Conservation (phyloP, 106 monocot genomes). For the Phalaenopsis aphrodite region DNA sequence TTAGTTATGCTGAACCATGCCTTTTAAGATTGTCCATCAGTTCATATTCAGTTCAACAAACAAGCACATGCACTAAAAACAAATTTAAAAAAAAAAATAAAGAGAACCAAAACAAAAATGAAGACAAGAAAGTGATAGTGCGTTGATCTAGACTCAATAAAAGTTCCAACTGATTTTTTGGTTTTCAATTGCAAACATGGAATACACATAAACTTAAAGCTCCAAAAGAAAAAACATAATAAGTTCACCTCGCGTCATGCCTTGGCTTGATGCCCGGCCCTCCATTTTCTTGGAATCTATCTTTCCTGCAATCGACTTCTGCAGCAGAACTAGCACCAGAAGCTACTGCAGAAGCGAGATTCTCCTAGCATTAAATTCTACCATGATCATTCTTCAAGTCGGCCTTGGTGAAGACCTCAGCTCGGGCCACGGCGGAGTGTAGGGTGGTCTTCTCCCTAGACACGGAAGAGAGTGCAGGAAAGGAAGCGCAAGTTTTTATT, state of each 20-base stretch:
- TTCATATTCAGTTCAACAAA: not conserved
- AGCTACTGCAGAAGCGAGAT: not conserved
- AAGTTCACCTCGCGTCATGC: constrained; percentile 15
- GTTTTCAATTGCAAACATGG: not conserved
- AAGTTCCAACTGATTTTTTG: not conserved
- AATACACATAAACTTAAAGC: not conserved
- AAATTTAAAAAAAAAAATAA: not conserved
- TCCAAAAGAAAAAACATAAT: not conserved
- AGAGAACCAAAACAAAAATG: not conserved
- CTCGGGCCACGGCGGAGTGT: constrained; percentile 64
- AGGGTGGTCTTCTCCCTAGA: constrained; percentile 67
- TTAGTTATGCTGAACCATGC: not conserved
- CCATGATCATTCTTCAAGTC: constrained; percentile 54
- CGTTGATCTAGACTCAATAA: not conserved
- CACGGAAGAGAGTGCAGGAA: constrained; percentile 36
- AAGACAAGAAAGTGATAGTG: not conserved
- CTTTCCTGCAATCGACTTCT: constrained; percentile 26
- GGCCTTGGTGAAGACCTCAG: constrained; percentile 64
- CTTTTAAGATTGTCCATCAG: not conserved
- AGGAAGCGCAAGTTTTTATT: not conserved
- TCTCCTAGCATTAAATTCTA: not conserved
- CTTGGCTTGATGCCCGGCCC: constrained; percentile 18
- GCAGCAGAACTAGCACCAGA: constrained; percentile 3
- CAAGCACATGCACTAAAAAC: not conserved
- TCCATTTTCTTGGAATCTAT: constrained; percentile 23